phyloP scores from a whole-genome alignment of 139 green algal species.

The Tetraselmis chui region DNA sequence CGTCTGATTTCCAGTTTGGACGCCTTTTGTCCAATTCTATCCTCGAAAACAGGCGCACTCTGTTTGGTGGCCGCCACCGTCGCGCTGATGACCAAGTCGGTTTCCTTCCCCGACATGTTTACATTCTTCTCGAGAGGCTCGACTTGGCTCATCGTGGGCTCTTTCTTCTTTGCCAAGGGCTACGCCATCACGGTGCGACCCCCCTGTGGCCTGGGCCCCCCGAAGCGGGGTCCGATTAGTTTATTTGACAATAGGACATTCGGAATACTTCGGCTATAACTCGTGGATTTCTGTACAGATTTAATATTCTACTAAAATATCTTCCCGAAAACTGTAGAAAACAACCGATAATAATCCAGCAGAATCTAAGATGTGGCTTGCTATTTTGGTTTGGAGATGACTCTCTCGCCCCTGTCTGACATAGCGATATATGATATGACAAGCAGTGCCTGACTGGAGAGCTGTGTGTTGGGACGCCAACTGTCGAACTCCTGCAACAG shows the following conservation, averaged over 20 bases:
- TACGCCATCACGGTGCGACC: not conserved
- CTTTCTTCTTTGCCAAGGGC: conserved; percentile 13
- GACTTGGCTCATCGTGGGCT: conserved; percentile 6
- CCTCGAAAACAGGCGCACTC: not conserved
- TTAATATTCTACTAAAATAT: no score
- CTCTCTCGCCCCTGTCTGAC: no score
- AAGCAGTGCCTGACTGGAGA: no score
- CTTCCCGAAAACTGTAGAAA: no score
- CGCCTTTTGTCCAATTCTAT: no score
- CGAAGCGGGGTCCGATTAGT: no score
- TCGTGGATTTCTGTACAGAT: no score
- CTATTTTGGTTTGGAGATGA: not conserved
- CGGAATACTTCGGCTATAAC: not conserved
- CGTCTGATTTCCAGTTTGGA: not conserved
- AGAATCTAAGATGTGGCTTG: not conserved
- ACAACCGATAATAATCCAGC: no score
- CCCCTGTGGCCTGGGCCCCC: no score
- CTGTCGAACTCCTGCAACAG: conserved; percentile 3
- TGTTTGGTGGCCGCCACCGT: not conserved
- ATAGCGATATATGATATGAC: no score
- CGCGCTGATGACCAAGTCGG: not conserved
- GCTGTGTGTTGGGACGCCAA: no score
- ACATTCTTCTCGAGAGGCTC: not conserved
- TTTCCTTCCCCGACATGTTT: not conserved
- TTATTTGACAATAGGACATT: not conserved